A percentile compares a stretch with the other conserved stretches of the same genome.
phyloP scores from a whole-genome alignment of 2,329 filamentous ascomycete genomes.

The Leptographium lundbergii region DNA sequence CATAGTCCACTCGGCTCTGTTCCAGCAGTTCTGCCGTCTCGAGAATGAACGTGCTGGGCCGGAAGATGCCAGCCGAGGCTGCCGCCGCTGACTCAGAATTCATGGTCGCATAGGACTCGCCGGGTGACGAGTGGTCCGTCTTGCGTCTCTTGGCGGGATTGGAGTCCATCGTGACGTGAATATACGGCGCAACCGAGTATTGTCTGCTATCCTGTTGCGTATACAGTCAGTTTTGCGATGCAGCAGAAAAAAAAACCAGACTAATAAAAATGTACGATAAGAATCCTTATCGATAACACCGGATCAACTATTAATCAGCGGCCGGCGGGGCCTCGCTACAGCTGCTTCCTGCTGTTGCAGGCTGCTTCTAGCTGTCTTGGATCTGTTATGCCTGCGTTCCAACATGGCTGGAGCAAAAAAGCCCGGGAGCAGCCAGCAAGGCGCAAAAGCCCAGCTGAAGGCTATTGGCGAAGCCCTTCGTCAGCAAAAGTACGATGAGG shows the following conservation, averaged over 20 bases:
- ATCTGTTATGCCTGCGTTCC: neutral
- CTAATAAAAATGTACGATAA: constrained; percentile 1
- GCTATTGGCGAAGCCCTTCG: constrained; percentile 68
- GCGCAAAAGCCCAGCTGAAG: constrained; percentile 64
- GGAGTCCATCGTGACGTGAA: constrained; percentile 16
- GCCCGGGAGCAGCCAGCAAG: constrained; percentile 29
- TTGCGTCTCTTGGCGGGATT: constrained; percentile 22
- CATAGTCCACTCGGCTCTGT: constrained; percentile 40
- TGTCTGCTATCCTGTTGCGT: no score
- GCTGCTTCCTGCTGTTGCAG: neutral
- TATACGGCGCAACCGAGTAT: neutral
- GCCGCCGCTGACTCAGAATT: constrained; percentile 15
- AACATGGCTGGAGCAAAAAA: constrained; percentile 9
- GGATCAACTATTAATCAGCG: constrained; percentile 1
- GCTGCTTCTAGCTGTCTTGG: neutral
- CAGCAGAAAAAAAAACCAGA: neutral
- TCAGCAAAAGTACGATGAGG: constrained; percentile 66
- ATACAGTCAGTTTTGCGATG: neutral
- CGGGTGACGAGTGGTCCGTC: constrained; percentile 15
- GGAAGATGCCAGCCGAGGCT: constrained; percentile 18
- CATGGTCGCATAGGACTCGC: neutral
- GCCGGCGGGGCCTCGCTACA: neutral
- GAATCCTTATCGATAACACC: constrained; percentile 1
- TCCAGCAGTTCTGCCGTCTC: constrained; percentile 48
- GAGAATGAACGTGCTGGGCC: constrained; percentile 41